phyloP scores from a whole-genome alignment of 106 monocot genomes.

The Dioscorea zingiberensis region DNA sequence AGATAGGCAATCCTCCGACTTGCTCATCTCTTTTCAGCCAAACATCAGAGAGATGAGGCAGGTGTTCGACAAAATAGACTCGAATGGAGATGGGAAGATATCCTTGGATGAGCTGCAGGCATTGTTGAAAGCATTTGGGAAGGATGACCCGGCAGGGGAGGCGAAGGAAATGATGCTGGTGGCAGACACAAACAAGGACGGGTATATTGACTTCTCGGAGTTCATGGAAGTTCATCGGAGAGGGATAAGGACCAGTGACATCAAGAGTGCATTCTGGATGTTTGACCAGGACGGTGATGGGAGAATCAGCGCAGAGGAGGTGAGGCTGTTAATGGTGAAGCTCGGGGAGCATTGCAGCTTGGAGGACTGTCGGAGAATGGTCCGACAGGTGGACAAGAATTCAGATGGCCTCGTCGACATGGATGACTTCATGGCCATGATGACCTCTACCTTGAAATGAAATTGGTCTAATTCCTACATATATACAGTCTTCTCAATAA shows the following conservation, averaged over 20 bases:
- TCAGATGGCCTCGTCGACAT: slow-evolving; percentile 49
- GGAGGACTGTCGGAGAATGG: slow-evolving; percentile 58
- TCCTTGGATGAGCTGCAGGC: slow-evolving; percentile 22
- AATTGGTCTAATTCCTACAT: no score
- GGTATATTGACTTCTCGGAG: slow-evolving; percentile 42
- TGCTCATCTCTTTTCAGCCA: slow-evolving; percentile 26
- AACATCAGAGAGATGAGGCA: slow-evolving; percentile 43
- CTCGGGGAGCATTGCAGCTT: slow-evolving; percentile 39
- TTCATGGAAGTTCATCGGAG: slow-evolving; percentile 79
- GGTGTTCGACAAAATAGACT: slow-evolving; percentile 60
- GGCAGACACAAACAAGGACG: slow-evolving; percentile 30
- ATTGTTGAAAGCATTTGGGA: slow-evolving; percentile 28
- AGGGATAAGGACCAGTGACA: slow-evolving; percentile 41
- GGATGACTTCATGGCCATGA: slow-evolving; percentile 86
- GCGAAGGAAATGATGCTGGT: slow-evolving; percentile 34
- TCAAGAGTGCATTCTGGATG: slow-evolving; percentile 51
- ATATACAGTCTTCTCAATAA: no score
- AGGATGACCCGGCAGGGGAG: slow-evolving; percentile 12
- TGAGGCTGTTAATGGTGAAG: slow-evolving; percentile 27
- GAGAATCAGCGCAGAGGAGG: slow-evolving; percentile 55
- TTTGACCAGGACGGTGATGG: slow-evolving; percentile 77
- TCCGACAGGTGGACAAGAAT: slow-evolving; percentile 34
- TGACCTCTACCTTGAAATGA: slow-evolving; percentile 57
- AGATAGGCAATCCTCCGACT: slow-evolving; percentile 44
- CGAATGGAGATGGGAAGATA: slow-evolving; percentile 35